A percentile compares a stretch with the other conserved stretches of the same genome.
Conservation (phyloP, 371 early-diverging fungal genomes). For the Massospora cicadina region DNA sequence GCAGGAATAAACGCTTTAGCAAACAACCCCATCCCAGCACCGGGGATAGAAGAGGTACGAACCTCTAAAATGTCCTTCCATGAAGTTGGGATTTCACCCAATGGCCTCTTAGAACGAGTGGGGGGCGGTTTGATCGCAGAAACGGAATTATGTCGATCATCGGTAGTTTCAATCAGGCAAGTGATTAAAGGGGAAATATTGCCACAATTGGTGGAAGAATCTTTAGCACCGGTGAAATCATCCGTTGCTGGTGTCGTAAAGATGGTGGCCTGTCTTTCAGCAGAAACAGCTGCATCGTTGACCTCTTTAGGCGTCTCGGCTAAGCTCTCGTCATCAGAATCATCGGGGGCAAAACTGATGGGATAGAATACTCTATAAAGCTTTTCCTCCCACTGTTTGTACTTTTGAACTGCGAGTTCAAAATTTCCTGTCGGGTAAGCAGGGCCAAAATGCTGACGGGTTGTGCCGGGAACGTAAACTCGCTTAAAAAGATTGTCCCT, state of each 20-base stretch:
- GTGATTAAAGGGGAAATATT: background rate
- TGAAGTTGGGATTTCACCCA: slow-evolving; percentile 24
- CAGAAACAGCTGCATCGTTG: background rate
- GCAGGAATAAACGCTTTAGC: slow-evolving; percentile 50
- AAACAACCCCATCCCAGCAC: slow-evolving; percentile 56
- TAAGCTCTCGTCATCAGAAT: background rate
- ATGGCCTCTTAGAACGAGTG: background rate
- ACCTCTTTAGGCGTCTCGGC: background rate
- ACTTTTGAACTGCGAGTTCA: slow-evolving; percentile 43
- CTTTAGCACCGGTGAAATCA: background rate
- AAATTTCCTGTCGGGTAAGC: slow-evolving; percentile 61
- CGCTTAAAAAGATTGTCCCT: slow-evolving; percentile 57
- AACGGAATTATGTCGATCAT: background rate
- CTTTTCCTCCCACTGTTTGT: slow-evolving; percentile 49
- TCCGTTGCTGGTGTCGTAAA: background rate
- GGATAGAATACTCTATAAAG: slow-evolving; percentile 60
- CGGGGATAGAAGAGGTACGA: slow-evolving; percentile 34
- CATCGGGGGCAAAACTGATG: slow-evolving; percentile 38
- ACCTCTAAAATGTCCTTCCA: slow-evolving; percentile 43
- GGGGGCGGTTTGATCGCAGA: background rate
- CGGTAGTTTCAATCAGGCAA: background rate
- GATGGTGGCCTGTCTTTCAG: background rate
- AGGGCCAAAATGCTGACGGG: slow-evolving; percentile 44
- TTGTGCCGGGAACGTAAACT: slow-evolving; percentile 37
- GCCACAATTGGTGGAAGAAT: background rate